Percentiles rank a stretch among this genome's conserved stretches.
phyloP scores from a whole-genome alignment of 2,329 filamentous ascomycete genomes.

The Aspergillus sp. region DNA sequence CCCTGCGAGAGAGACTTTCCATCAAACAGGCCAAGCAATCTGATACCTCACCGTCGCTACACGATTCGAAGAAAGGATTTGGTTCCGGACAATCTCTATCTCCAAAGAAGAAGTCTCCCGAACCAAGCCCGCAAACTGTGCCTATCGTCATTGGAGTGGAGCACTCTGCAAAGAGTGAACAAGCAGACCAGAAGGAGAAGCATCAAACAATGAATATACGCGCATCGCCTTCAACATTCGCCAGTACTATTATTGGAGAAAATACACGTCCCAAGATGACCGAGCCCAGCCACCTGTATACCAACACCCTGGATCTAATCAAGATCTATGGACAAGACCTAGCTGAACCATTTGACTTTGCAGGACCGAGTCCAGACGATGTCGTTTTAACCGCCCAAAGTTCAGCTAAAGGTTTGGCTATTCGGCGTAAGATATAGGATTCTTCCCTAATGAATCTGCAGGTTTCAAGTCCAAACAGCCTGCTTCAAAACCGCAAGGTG shows the following conservation, averaged over 20 bases:
- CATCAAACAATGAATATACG: conserved; percentile 37
- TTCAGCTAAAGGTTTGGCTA: conserved; percentile 72
- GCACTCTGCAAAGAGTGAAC: conserved; percentile 12
- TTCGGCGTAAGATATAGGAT: conserved; percentile 43
- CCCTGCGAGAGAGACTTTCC: conserved; percentile 46
- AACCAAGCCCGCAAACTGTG: conserved; percentile 18
- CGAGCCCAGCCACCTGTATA: conserved; percentile 40
- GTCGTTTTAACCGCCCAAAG: conserved; percentile 82
- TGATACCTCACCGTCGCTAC: conserved; percentile 30
- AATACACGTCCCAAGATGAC: conserved; percentile 29
- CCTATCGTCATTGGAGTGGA: conserved; percentile 8
- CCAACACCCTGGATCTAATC: conserved; percentile 40
- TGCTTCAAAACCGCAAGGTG: conserved; percentile 43
- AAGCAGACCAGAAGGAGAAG: conserved; percentile 18
- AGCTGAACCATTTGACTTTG: conserved; percentile 64
- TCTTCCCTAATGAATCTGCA: conserved; percentile 47
- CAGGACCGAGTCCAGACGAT: conserved; percentile 89
- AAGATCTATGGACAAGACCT: conserved; percentile 44
- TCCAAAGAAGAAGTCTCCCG: conserved; percentile 27
- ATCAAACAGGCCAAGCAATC: conserved; percentile 33
- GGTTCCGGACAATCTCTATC: conserved; percentile 21
- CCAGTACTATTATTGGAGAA: conserved; percentile 48
- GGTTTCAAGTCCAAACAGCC: conserved; percentile 51
- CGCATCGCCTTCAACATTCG: conserved; percentile 57
- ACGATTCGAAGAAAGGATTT: conserved; percentile 26